These are phyloP conservation scores for Vitis labrusca DNA, from an alignment of 164 flowering plant species.

Conservation along the genomic window DNA sequence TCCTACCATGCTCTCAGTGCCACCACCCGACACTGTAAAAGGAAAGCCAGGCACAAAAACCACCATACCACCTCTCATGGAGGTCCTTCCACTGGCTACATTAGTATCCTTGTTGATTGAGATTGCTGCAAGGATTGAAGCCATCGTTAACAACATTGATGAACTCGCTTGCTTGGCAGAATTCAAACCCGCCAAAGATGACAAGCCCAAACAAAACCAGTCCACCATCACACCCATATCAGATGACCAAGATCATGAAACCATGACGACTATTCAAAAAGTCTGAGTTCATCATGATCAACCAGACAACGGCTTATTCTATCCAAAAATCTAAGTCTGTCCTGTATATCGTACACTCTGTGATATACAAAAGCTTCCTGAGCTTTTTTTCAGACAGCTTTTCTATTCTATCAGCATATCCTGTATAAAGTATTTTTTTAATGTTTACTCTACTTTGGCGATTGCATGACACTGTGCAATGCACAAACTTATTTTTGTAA, in stretches of 20 bases:
- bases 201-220: conserved; percentile 29
- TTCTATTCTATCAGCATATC: too few relatives aligned
- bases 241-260: conserved; percentile 27
- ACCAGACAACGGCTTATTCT: background rate
- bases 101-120: conserved; percentile 55
- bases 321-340: too few relatives aligned
- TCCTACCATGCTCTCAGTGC: conserved; percentile 19
- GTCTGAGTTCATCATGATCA: conserved; percentile 30
- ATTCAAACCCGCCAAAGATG: conserved; percentile 35
- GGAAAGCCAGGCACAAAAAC: conserved; percentile 2
- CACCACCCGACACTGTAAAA: conserved; percentile 9
- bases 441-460: too few relatives aligned
- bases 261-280: conserved; percentile 34
- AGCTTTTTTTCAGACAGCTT: too few relatives aligned
- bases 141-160: conserved; percentile 35
- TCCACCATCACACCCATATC: conserved; percentile 12
- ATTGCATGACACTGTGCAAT: background rate
- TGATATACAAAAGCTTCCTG: too few relatives aligned
- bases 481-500: conserved; percentile 1
- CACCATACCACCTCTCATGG: conserved; percentile 31
- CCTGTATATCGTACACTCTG: too few relatives aligned
- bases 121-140: conserved; percentile 56
- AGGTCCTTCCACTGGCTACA: conserved; percentile 57
- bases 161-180: conserved; percentile 49
- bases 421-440: too few relatives aligned